A percentile compares a stretch with the other conserved stretches of the same genome.
phyloP scores from a whole-genome alignment of 2,329 filamentous ascomycete genomes.

The Aurifilum marmelostoma region DNA sequence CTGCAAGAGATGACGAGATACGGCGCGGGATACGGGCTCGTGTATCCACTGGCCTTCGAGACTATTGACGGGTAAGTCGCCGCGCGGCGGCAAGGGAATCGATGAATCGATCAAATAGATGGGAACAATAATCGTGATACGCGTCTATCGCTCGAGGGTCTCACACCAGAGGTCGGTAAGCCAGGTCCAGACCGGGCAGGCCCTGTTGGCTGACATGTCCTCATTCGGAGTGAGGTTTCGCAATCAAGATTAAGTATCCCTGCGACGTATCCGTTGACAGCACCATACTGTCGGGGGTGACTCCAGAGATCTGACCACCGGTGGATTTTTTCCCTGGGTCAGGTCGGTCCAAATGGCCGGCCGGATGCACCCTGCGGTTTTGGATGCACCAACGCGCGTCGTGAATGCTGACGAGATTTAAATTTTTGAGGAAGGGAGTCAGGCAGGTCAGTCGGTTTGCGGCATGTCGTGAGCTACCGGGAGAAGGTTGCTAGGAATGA shows the following conservation, averaged over 20 bases:
- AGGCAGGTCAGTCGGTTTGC: not conserved
- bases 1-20: conserved; percentile 3
- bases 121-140: not conserved
- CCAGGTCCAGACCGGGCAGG: not conserved
- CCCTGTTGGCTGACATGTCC: not conserved
- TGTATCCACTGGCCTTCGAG: conserved; percentile 1
- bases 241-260: not conserved
- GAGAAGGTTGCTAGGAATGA: not conserved
- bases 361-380: not conserved
- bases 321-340: not conserved
- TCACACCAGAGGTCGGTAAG: not conserved
- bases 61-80: conserved; percentile 9
- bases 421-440: not conserved
- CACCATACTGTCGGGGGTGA: not conserved
- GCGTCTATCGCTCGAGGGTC: not conserved
- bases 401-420: not conserved
- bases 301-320: not conserved
- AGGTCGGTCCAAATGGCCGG: not conserved
- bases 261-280: not conserved
- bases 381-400: not conserved
- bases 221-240: not conserved
- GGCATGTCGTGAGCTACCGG: not conserved
- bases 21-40: conserved; percentile 2
- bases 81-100: not conserved
- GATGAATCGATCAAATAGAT: not conserved